Conservation (phyloP, 2,329 filamentous ascomycete species). For the Aureobasidium sp. region DNA sequence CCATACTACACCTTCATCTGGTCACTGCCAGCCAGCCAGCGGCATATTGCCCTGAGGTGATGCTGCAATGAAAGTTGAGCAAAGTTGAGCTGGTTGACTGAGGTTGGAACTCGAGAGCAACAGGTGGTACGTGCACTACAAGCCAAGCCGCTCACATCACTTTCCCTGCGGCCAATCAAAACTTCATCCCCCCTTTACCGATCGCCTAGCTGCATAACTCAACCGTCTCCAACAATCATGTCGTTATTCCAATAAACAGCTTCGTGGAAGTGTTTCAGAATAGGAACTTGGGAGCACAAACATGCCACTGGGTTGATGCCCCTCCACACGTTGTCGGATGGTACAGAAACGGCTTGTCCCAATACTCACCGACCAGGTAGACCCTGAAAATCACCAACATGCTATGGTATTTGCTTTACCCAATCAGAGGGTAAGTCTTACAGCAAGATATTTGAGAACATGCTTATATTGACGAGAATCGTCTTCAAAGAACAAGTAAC, state of each 20-base stretch:
- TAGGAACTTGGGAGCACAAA: not conserved
- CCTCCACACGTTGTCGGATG: not conserved
- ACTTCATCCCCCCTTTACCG: not conserved
- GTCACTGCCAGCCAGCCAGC: too few relatives aligned
- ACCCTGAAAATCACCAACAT: conserved; percentile 21
- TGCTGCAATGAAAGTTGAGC: not conserved
- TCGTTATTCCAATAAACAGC: not conserved
- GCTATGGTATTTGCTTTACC: conserved; percentile 55
- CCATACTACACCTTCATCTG: too few relatives aligned
- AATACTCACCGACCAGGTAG: not conserved
- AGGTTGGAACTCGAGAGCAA: not conserved
- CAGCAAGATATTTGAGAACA: not conserved
- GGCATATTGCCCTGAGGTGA: too few relatives aligned
- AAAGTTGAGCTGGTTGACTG: too few relatives aligned
- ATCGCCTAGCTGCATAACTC: conserved; percentile 3
- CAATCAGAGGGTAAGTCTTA: conserved; percentile 62
- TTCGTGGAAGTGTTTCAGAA: not conserved
- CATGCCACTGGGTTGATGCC: not conserved
- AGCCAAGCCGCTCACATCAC: conserved; percentile 5
- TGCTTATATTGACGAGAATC: conserved; percentile 1
- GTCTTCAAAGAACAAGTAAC: conserved; percentile 58
- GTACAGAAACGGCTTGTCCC: not conserved
- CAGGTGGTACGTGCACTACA: not conserved
- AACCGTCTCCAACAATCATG: not conserved
- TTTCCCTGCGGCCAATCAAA: conserved; percentile 10